Conservation (phyloP, 192 early-diverging fungal species). For the Pilaira anomala region DNA sequence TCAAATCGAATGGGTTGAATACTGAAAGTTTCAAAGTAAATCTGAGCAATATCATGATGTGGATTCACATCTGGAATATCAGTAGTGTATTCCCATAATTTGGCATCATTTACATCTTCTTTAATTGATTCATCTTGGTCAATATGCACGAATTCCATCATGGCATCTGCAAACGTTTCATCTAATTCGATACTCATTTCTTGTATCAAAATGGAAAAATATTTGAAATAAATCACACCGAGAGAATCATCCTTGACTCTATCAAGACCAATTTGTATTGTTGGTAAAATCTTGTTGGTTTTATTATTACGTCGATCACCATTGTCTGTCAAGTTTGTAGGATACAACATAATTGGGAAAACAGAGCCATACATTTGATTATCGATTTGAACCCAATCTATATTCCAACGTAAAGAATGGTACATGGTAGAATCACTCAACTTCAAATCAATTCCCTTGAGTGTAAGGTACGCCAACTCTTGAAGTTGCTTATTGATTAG, state of each 20-base stretch:
- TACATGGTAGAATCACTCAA: conserved; percentile 80
- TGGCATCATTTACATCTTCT: conserved; percentile 3
- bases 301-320: conserved; percentile 52
- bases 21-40: conserved; percentile 94
- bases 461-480: conserved; percentile 85
- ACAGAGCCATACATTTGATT: conserved; percentile 88
- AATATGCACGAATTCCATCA: conserved; percentile 86
- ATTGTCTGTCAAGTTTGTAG: conserved; percentile 79
- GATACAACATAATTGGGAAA: conserved; percentile 93
- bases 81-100: conserved; percentile 48
- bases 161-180: conserved; percentile 84
- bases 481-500: conserved; percentile 74
- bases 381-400: conserved; percentile 95
- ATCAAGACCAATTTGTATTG: conserved; percentile 70
- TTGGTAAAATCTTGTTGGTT: conserved; percentile 42
- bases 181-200: conserved; percentile 93
- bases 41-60: conserved; percentile 62
- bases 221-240: conserved; percentile 94
- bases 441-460: conserved; percentile 72
- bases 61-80: conserved; percentile 72
- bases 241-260: conserved; percentile 91
- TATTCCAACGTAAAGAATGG: conserved; percentile 70
- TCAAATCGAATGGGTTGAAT: conserved; percentile 94
- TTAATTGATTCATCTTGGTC: conserved; percentile 62
- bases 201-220: conserved; percentile 88